Percentiles rank a stretch among this genome's conserved stretches.
Evolutionary conservation across 2,329 filamentous ascomycete genomes (phyloP).

Genomic region (Aschersonia sp.): DNA sequence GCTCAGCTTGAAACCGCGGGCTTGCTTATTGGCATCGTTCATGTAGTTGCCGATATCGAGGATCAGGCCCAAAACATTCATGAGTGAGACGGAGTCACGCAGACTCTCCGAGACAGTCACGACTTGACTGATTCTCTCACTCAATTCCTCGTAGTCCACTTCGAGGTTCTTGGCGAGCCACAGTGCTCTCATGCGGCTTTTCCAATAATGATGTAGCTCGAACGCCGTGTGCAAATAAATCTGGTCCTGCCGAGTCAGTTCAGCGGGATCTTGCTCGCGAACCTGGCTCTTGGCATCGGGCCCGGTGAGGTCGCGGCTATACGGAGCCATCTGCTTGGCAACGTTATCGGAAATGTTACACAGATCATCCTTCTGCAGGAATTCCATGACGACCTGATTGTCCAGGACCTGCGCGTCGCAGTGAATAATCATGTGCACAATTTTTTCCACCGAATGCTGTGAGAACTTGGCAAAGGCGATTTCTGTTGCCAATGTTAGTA

Average conservation of each 20-base stretch:
- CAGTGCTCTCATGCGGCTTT: constrained; percentile 87
- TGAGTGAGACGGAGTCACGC: constrained; percentile 79
- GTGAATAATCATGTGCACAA: constrained; percentile 89
- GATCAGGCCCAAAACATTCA: constrained; percentile 93
- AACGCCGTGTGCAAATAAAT: constrained; percentile 88
- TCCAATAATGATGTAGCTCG: constrained; percentile 97
- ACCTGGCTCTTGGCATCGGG: constrained; percentile 64
- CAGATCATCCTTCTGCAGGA: constrained; percentile 81
- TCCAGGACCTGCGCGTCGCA: constrained; percentile 83
- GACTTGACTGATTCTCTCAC: constrained; percentile 71
- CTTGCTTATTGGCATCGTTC: constrained; percentile 99
- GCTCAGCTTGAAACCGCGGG: constrained; percentile 92
- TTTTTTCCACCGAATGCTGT: constrained; percentile 65
- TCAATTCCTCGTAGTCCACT: constrained; percentile 82
- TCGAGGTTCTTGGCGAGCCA: constrained; percentile 74
- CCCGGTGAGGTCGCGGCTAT: constrained; percentile 92
- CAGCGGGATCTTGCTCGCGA: constrained; percentile 72
- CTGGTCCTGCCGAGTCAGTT: constrained; percentile 90
- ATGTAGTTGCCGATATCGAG: constrained; percentile 99
- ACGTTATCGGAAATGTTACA: constrained; percentile 88
- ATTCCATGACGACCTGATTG: constrained; percentile 90
- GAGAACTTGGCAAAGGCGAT: constrained; percentile 92
- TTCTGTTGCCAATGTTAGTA: constrained; percentile 32
- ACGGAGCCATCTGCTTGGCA: constrained; percentile 82
- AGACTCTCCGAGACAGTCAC: constrained; percentile 78